Evolutionary conservation across 2,329 filamentous ascomycete genomes (phyloP), one percentile per base, ranked within the genome.

Genomic region (Cladophialophora chaetospira): DNA sequence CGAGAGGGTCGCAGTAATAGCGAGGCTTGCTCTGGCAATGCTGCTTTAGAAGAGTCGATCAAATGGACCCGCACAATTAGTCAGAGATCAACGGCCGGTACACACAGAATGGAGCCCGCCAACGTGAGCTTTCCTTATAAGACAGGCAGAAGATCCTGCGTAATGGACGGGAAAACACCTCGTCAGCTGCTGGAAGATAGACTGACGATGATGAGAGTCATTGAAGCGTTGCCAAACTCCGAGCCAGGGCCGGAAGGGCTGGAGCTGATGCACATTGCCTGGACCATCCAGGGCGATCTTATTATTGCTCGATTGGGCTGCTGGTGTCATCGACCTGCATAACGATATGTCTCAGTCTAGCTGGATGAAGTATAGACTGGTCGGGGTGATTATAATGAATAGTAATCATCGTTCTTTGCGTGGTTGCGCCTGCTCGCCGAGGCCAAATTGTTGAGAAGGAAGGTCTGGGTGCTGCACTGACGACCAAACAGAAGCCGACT

Each of bases 1-100:
- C 43, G 33, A 28, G 21, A 51, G 44, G 49, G 35, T 33, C 15
- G 25, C 38, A 49, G 55, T 58, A 58, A 58, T 58, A 58, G 23
- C 15, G 29, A 36, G 15, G 9, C 15, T 17, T 23, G 11, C 21
- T 38, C 44, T 33, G 11, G 3, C 11, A 35, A 40, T 31, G 56
- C 56, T 51, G 56, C 56, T 58, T 58, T 58, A 51, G 21, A n/a
- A 11, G n/a, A 15, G 15, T n/a, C 2, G 13, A 36, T 10, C 15
- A 17, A 17, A 29, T 21, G 10, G 19, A 15, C 15, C 35, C 40
- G 11, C 31, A 29, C 23, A 54, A 51, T 55, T 55, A 58, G 51
- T 54, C 56, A 58, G 56, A 46, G 5, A 17, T 23, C 4, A 10
- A 29, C 13, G 17, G 44, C 11, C 11, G 13, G 23, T 26, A 31